Evolutionary conservation across 805 yeast genomes (phyloP).

Genomic region (Lipomyces orientalis): DNA sequence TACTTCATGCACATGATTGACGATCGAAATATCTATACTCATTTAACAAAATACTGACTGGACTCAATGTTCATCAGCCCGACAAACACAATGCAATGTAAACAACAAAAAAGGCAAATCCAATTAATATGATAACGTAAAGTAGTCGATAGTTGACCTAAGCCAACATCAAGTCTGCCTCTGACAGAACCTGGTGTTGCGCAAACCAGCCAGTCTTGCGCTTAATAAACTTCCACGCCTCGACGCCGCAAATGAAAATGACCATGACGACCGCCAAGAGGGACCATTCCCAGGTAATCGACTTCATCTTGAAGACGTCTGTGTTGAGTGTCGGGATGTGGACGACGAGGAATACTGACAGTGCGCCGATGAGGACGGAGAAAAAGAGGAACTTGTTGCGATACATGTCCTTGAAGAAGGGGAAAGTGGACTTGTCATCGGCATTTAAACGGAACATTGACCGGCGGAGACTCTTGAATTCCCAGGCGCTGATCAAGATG

Average conservation of each 20-base stretch:
- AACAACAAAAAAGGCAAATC: not conserved
- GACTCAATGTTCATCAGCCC: not conserved
- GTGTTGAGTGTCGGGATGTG: conserved; percentile 87
- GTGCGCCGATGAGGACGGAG: conserved; percentile 74
- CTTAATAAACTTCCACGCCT: conserved; percentile 70
- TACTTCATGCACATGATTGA: not conserved
- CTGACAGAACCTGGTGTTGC: not conserved
- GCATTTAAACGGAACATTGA: conserved; percentile 65
- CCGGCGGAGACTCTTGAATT: conserved; percentile 71
- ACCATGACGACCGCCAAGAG: conserved; percentile 64
- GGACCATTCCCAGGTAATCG: conserved; percentile 83
- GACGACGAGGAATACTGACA: conserved; percentile 77
- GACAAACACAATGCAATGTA: not conserved
- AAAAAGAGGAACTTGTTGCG: conserved; percentile 77
- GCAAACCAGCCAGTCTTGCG: conserved; percentile 46
- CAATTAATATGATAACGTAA: not conserved
- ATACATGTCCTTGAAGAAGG: conserved; percentile 69
- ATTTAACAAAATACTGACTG: not conserved
- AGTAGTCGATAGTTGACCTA: not conserved
- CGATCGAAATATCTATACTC: conserved; percentile 11
- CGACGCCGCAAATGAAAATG: conserved; percentile 64
- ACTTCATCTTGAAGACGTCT: conserved; percentile 72
- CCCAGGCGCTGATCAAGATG: conserved; percentile 82
- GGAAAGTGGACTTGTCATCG: conserved; percentile 63
- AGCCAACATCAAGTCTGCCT: not conserved